Evolutionary conservation across 495 filamentous ascomycete species (phyloP), one percentile per base, ranked within the genome.

Genomic region (Pseudomonodictys pantanalensis): DNA sequence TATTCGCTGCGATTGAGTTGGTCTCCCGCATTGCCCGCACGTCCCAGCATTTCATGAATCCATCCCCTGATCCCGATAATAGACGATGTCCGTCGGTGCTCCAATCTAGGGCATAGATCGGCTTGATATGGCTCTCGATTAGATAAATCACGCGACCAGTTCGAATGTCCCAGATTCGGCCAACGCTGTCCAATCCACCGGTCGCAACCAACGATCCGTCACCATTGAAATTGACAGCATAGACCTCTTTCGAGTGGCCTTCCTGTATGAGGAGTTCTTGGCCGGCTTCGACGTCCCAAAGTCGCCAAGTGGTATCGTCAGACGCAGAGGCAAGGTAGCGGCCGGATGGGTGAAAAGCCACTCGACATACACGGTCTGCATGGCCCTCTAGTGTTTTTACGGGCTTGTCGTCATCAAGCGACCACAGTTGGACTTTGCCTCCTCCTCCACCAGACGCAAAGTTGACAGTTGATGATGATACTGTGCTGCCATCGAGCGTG

Each of bases 31-130:
- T 91, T 69, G 91, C 90, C 2, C 93, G 84, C 44, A 97, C 77
- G 70, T 99, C 93, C 93, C 93, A 99, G 75, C 92, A 95, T 71
- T 97, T 97, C 53, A 93, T 86, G 82, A 92, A 96, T 4, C 92
- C 93, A 68, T 99, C 93, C 1, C 84, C 91, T n/a, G 89, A 91
- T 1, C 91, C 91, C 6, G 90, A 88, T 5, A 97, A 77, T 15
- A 97, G 84, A 7, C 93, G 84, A 69, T 95, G 86, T 1, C 91
- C 91, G 67, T 99, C 95, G 0, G 85, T 80, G 46, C 88, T 86
- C 93, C 93, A 99, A 69, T 96, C 92, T 15, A 97, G 74, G 1
- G 84, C 91, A 60, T 92, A 91, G 44, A 99, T 95, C 18, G 95
- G 91, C 33, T 91, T 86, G 68, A 97, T 92, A 65, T 97, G 92